phyloP scores from a whole-genome alignment of 2,329 filamentous ascomycete genomes.

The Botrytis hyacinthi region DNA sequence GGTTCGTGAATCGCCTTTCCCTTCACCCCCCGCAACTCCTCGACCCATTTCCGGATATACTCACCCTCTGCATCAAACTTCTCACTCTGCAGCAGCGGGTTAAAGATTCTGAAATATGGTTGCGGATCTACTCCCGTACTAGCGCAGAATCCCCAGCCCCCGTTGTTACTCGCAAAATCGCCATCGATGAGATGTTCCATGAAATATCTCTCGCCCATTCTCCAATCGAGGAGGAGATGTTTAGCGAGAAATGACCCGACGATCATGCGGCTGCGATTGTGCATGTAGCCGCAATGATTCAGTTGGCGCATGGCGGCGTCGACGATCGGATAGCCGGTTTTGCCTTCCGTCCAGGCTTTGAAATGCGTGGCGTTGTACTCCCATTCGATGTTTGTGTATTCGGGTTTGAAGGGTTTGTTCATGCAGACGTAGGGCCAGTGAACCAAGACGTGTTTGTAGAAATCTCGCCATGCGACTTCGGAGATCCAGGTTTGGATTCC shows the following conservation, averaged over 20 bases:
- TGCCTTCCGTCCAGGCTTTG: slow-evolving; percentile 68
- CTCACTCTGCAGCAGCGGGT: slow-evolving; percentile 79
- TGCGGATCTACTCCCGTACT: slow-evolving; percentile 78
- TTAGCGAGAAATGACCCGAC: slow-evolving; percentile 78
- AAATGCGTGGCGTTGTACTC: slow-evolving; percentile 71
- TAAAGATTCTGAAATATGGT: slow-evolving; percentile 90
- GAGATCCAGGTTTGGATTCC: slow-evolving; percentile 75
- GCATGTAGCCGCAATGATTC: slow-evolving; percentile 69
- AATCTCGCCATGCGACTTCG: slow-evolving; percentile 83
- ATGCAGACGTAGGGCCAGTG: slow-evolving; percentile 84
- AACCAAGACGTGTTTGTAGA: slow-evolving; percentile 81
- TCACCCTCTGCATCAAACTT: slow-evolving; percentile 77
- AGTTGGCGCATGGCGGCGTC: slow-evolving; percentile 85
- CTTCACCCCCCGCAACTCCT: slow-evolving; percentile 63
- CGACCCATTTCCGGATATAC: slow-evolving; percentile 82
- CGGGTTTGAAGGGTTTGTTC: slow-evolving; percentile 78
- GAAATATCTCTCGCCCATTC: slow-evolving; percentile 76
- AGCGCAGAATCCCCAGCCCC: slow-evolving; percentile 49
- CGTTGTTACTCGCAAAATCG: slow-evolving; percentile 40
- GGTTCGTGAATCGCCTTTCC: slow-evolving; percentile 78
- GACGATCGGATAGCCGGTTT: slow-evolving; percentile 78
- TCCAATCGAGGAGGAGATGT: slow-evolving; percentile 79
- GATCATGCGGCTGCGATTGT: slow-evolving; percentile 83
- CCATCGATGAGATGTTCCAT: slow-evolving; percentile 62
- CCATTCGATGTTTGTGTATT: slow-evolving; percentile 81